phyloP scores from a whole-genome alignment of 805 yeast genomes.

The Ogataea pignaliae region DNA sequence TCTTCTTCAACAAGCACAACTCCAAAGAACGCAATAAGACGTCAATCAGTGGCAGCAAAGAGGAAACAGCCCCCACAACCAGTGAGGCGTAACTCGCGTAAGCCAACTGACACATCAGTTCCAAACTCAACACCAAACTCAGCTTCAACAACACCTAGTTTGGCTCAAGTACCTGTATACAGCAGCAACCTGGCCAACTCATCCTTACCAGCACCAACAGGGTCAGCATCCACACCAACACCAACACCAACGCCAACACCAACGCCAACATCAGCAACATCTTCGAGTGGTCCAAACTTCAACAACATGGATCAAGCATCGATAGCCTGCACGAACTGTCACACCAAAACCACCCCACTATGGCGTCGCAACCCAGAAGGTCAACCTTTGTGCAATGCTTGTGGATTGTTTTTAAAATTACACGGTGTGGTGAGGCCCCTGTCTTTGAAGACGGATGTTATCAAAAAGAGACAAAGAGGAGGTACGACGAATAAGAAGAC shows the following conservation, averaged over 20 bases:
- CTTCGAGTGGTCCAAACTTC: constrained; percentile 4
- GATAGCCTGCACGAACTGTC: constrained; percentile 74
- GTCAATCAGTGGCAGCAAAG: constrained; percentile 15
- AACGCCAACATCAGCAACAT: constrained; percentile 6
- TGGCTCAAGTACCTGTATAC: constrained; percentile 7
- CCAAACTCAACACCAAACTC: neutral
- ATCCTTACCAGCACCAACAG: neutral
- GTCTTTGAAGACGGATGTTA: constrained; percentile 74
- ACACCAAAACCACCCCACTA: constrained; percentile 86
- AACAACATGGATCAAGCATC: constrained; percentile 11
- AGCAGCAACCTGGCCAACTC: neutral
- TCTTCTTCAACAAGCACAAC: neutral
- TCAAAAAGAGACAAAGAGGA: constrained; percentile 82
- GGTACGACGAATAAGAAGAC: constrained; percentile 23
- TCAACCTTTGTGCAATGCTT: constrained; percentile 90
- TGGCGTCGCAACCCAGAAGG: constrained; percentile 96
- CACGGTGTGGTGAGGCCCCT: constrained; percentile 96
- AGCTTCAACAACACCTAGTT: constrained; percentile 11
- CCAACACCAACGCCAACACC: constrained; percentile 8
- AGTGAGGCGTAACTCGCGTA: constrained; percentile 3
- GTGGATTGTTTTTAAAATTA: constrained; percentile 86
- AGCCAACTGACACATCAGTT: constrained; percentile 4
- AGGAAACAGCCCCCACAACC: constrained; percentile 11
- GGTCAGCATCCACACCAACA: neutral
- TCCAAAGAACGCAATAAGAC: constrained; percentile 11